Evolutionary conservation across 441 rosid genomes (phyloP).

Genomic region (Metrosideros polymorpha): DNA sequence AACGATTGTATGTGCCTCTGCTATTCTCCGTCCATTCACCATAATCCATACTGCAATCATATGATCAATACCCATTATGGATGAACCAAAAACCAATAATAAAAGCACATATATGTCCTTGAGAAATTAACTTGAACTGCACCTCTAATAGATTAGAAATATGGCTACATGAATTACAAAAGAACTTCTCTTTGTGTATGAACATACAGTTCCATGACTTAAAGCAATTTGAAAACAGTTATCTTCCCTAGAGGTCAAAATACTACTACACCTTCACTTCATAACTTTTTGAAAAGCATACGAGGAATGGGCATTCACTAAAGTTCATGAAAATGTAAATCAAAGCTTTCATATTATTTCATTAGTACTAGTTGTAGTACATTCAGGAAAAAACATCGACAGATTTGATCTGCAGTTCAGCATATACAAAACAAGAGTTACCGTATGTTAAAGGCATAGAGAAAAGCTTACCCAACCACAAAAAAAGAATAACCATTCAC

Average conservation of each 20-base stretch:
- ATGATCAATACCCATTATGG: neutral
- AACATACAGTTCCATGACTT: neutral
- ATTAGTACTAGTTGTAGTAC: neutral
- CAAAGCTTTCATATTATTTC: neutral
- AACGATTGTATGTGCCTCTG: conserved; percentile 56
- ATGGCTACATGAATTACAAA: neutral
- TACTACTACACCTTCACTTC: neutral
- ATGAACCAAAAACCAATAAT: neutral
- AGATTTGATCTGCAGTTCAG: neutral
- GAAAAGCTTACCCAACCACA: conserved; percentile 63
- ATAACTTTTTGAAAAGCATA: neutral
- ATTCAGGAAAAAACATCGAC: neutral
- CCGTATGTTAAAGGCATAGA: neutral
- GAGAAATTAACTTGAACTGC: neutral
- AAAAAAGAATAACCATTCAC: conserved; percentile 77
- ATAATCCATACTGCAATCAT: conserved; percentile 60
- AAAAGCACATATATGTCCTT: neutral
- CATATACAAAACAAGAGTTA: neutral
- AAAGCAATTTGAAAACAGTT: neutral
- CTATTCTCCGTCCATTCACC: conserved; percentile 68
- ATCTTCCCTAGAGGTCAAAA: neutral
- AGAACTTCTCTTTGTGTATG: neutral
- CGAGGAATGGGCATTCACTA: neutral
- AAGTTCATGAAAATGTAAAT: neutral
- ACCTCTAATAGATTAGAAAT: neutral